A percentile compares a stretch with the other conserved stretches of the same genome.
phyloP scores from a whole-genome alignment of 148 eudicot species.

The Limonium bicolor region DNA sequence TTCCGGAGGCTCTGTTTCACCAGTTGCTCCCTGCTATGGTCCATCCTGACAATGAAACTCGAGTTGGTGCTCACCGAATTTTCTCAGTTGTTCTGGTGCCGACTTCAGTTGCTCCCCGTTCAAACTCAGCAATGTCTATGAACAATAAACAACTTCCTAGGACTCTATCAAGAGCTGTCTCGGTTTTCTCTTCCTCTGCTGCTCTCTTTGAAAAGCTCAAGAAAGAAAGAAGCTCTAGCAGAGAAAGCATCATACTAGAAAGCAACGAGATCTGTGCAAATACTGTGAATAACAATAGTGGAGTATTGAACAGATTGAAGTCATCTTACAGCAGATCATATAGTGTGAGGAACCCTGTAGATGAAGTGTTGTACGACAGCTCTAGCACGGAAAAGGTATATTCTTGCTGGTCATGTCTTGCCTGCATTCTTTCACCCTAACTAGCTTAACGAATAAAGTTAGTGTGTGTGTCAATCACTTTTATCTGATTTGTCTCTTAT shows the following conservation, averaged over 20 bases:
- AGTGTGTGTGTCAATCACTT: no score
- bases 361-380: no score
- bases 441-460: no score
- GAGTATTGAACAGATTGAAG: slow-evolving; percentile 52
- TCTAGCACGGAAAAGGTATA: slow-evolving; percentile 57
- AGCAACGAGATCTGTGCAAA: slow-evolving; percentile 11
- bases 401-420: slow-evolving; percentile 4
- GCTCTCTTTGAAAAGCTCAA: slow-evolving; percentile 80
- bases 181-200: slow-evolving; percentile 96
- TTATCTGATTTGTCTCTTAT: no score
- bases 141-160: slow-evolving; percentile 37
- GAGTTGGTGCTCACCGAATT: slow-evolving; percentile 75
- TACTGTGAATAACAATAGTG: slow-evolving; percentile 9
- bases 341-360: slow-evolving; percentile 23
- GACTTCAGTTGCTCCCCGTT: slow-evolving; percentile 72
- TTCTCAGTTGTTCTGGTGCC: slow-evolving; percentile 97
- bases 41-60: slow-evolving; percentile 81
- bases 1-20: slow-evolving; percentile 93
- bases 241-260: slow-evolving; percentile 23
- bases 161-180: slow-evolving; percentile 86
- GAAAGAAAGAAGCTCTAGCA: slow-evolving; percentile 32
- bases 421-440: no score
- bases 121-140: slow-evolving; percentile 13
- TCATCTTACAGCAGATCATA: slow-evolving; percentile 63
- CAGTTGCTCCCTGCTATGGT: slow-evolving; percentile 94